Conservation (phyloP, 2,329 filamentous ascomycete species). For the Rhinocladiella mackenziei region DNA sequence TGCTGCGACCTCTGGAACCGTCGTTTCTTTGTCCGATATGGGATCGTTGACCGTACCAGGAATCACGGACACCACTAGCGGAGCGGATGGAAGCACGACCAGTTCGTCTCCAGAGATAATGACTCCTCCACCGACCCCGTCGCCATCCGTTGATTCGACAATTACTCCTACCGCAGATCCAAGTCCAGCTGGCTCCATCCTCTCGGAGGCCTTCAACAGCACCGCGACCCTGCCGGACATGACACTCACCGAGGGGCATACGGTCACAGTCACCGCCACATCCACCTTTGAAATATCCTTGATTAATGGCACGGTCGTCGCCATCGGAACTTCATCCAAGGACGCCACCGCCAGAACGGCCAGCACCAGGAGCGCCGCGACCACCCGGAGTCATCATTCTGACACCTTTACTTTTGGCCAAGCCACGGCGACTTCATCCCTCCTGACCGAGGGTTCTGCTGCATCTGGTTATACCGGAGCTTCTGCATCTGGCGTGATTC, state of each 20-base stretch:
- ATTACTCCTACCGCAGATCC: constrained; percentile 10
- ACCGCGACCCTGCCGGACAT: constrained; percentile 5
- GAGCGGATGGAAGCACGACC: constrained; percentile 1
- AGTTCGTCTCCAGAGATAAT: constrained; percentile 16
- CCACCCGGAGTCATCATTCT: too few species aligned
- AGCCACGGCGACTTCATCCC: constrained; percentile 10
- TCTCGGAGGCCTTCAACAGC: constrained; percentile 3
- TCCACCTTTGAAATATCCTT: constrained; percentile 26
- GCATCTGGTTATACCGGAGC: neutral
- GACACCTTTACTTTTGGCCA: constrained; percentile 18
- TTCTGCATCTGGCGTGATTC: constrained; percentile 3
- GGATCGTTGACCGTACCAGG: constrained; percentile 24
- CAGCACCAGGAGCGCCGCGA: too few species aligned
- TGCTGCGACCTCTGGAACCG: constrained; percentile 17
- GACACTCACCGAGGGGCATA: constrained; percentile 6
- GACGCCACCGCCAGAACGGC: neutral
- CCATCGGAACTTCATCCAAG: constrained; percentile 2
- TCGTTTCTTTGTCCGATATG: constrained; percentile 22
- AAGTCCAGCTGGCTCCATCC: constrained; percentile 4
- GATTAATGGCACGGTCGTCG: constrained; percentile 24
- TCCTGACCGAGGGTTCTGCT: constrained; percentile 2
- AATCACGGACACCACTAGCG: constrained; percentile 4
- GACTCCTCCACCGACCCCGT: constrained; percentile 9
- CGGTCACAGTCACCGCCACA: constrained; percentile 25
- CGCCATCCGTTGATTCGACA: constrained; percentile 1